Conservation (phyloP, 768 basidiomycete genomes). For the Boletus rubropictus region DNA sequence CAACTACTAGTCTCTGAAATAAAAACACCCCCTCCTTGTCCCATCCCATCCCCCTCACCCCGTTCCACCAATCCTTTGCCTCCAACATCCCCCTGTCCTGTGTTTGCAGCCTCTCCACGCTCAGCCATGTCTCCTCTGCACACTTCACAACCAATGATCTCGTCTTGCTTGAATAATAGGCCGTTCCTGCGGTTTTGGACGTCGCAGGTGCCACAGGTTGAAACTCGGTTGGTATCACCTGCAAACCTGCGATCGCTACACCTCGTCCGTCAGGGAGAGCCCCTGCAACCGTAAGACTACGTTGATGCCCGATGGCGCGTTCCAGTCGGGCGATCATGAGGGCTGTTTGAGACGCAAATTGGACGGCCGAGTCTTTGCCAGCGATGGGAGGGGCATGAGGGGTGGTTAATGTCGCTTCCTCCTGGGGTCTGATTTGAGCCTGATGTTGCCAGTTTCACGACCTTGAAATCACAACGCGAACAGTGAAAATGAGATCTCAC, state of each 20-base stretch:
- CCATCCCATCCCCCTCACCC: slow-evolving; percentile 37
- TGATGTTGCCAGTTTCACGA: slow-evolving; percentile 21
- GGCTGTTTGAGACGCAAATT: slow-evolving; percentile 22
- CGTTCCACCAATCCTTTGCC: slow-evolving; percentile 79
- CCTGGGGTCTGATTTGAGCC: slow-evolving; percentile 49
- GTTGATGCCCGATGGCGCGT: slow-evolving; percentile 28
- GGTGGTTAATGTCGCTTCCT: slow-evolving; percentile 19
- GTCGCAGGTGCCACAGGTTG: not conserved
- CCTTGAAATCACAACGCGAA: not conserved
- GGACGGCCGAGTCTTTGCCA: slow-evolving; percentile 11
- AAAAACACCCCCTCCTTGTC: slow-evolving; percentile 12
- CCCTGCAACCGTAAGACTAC: slow-evolving; percentile 15
- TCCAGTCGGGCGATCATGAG: slow-evolving; percentile 17
- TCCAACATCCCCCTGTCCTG: slow-evolving; percentile 50
- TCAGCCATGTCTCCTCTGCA: slow-evolving; percentile 45
- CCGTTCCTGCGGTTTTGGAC: slow-evolving; percentile 33
- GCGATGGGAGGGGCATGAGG: slow-evolving; percentile 45
- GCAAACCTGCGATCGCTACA: slow-evolving; percentile 21
- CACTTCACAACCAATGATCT: slow-evolving; percentile 50
- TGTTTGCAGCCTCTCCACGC: slow-evolving; percentile 53
- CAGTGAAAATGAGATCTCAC: slow-evolving; percentile 30
- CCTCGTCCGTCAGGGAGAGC: slow-evolving; percentile 26
- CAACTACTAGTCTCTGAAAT: not conserved
- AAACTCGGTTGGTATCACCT: slow-evolving; percentile 4
- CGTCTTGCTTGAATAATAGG: slow-evolving; percentile 37